Evolutionary conservation across 1,139 yeast genomes (phyloP).

Genomic region (Pichia sp.): DNA sequence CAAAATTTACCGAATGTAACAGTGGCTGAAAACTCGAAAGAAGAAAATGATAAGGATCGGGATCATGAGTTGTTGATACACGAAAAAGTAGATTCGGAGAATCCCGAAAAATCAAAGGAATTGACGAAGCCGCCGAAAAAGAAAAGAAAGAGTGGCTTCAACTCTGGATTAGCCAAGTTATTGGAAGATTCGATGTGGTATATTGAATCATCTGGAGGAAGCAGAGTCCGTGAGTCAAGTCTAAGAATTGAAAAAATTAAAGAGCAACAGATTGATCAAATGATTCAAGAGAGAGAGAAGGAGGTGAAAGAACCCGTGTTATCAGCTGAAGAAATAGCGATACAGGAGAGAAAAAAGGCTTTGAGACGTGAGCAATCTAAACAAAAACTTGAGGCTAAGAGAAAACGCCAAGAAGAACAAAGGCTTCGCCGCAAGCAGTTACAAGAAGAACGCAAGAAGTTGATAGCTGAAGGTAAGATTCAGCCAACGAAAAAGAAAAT

Average conservation of each 20-base stretch:
- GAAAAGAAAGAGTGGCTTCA: not conserved
- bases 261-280: conserved; percentile 8
- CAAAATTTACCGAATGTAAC: not conserved
- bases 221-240: conserved; percentile 12
- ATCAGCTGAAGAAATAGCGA: conserved; percentile 10
- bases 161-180: conserved; percentile 4
- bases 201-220: conserved; percentile 9
- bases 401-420: conserved; percentile 6
- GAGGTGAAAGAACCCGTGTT: not conserved
- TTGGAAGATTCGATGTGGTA: conserved; percentile 15
- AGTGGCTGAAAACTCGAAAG: not conserved
- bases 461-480: conserved; percentile 8
- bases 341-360: conserved; percentile 8
- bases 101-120: not conserved
- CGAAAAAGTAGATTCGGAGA: not conserved
- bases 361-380: conserved; percentile 6
- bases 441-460: conserved; percentile 10
- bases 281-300: conserved; percentile 10
- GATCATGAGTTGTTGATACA: not conserved
- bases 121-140: not conserved
- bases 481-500: conserved; percentile 6
- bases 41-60: not conserved
- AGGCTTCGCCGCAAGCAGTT: not conserved
- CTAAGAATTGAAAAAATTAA: conserved; percentile 10
- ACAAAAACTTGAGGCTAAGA: not conserved